Percentiles rank a stretch among this genome's conserved stretches.
These are phyloP conservation scores for Pichia nakasei DNA, from an alignment of 805 yeast genomes.

Conservation along the genomic window DNA sequence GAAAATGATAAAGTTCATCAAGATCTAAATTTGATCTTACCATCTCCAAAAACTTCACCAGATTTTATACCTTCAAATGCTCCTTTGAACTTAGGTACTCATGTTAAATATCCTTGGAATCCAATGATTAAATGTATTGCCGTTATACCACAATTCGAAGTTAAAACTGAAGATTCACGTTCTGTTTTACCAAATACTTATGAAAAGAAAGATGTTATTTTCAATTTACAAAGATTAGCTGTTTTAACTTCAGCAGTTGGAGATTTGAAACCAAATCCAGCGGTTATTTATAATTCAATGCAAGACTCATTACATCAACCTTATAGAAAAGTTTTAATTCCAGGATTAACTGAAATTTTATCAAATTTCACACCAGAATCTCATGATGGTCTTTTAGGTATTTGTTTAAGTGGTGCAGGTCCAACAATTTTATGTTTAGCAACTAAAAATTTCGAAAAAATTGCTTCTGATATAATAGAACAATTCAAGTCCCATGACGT, in stretches of 20 bases:
- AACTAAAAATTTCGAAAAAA: constrained; percentile 74
- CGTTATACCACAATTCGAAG: constrained; percentile 89
- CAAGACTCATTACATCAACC: constrained; percentile 96
- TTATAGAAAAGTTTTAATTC: constrained; percentile 85
- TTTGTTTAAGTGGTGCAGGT: constrained; percentile 96
- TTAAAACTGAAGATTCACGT: constrained; percentile 85
- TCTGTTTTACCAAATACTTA: constrained; percentile 81
- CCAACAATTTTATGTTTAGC: constrained; percentile 95
- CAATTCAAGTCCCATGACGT: constrained; percentile 61
- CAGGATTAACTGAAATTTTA: constrained; percentile 80
- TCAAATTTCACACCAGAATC: constrained; percentile 70
- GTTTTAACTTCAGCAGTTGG: constrained; percentile 88
- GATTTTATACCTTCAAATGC: constrained; percentile 72
- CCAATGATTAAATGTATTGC: constrained; percentile 78
- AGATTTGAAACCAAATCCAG: constrained; percentile 66
- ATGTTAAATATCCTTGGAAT: constrained; percentile 79
- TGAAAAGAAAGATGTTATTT: constrained; percentile 73
- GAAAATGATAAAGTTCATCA: constrained; percentile 72
- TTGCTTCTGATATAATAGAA: constrained; percentile 66
- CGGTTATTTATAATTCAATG: constrained; percentile 87
- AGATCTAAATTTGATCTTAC: constrained; percentile 78
- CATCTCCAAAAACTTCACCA: constrained; percentile 31
- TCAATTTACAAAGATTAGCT: constrained; percentile 89
- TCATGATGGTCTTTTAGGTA: constrained; percentile 82
- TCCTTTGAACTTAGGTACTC: constrained; percentile 80